Percentiles rank a stretch among this genome's conserved stretches.
Conservation (phyloP, 148 eudicot species). For the Cornus controversa region DNA sequence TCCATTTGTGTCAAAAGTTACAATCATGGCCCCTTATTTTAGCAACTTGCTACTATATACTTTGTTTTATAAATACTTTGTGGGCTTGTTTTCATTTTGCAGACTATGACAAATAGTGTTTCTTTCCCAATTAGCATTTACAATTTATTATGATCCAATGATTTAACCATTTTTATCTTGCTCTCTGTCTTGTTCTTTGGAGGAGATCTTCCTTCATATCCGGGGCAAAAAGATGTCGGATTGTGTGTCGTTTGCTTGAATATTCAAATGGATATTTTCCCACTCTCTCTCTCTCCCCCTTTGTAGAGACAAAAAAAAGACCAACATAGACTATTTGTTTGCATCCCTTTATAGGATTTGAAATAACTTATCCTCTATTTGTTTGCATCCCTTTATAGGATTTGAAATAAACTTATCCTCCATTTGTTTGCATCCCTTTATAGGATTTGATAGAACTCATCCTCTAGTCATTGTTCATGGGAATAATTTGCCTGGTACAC, state of each 20-base stretch:
- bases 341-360: constrained; percentile 14
- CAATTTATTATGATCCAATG: background rate
- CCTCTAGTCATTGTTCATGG: background rate
- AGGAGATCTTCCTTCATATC: constrained; percentile 34
- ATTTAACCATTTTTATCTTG: constrained; percentile 20
- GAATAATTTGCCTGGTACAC: too few species aligned
- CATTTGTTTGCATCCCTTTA: constrained; percentile 28
- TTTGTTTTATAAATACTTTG: too few species aligned
- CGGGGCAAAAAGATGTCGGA: constrained; percentile 27
- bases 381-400: constrained; percentile 24
- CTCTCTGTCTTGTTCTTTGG: constrained; percentile 26
- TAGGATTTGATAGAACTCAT: background rate
- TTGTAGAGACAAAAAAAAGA: constrained; percentile 3
- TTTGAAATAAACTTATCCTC: background rate
- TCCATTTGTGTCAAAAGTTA: background rate
- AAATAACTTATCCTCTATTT: constrained; percentile 4
- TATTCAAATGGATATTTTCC: constrained; percentile 16
- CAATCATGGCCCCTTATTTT: background rate
- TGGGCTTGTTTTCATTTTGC: background rate
- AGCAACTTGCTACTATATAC: background rate
- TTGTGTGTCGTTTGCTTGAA: constrained; percentile 17
- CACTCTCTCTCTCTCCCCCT: constrained; percentile 16
- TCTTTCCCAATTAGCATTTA: too few species aligned
- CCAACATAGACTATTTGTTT: constrained; percentile 28
- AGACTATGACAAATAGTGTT: background rate